Evolutionary conservation across 371 early-diverging fungal genomes (phyloP).

Genomic region (Chytridiales sp.): DNA sequence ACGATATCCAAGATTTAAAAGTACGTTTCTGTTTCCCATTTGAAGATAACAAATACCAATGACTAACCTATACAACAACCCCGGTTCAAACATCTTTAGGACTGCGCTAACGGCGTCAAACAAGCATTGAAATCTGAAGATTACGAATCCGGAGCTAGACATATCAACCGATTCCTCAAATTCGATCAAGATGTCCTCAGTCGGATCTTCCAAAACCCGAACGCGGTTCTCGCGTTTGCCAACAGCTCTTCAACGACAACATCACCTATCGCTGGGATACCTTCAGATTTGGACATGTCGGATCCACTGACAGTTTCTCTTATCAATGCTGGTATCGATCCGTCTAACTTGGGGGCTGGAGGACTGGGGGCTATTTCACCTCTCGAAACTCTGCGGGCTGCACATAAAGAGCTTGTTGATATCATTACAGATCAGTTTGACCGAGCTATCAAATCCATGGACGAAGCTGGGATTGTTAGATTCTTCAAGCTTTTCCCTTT

Average conservation of each 20-base stretch:
- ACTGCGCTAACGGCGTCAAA: constrained; percentile 70
- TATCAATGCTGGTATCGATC: not conserved
- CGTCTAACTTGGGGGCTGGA: not conserved
- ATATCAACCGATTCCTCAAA: constrained; percentile 63
- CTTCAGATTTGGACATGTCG: not conserved
- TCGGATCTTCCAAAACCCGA: not conserved
- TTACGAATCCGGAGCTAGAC: constrained; percentile 71
- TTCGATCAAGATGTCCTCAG: constrained; percentile 63
- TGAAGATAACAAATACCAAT: not conserved
- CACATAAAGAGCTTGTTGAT: constrained; percentile 61
- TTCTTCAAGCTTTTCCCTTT: constrained; percentile 88
- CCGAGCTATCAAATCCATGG: constrained; percentile 63
- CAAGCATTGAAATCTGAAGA: constrained; percentile 69
- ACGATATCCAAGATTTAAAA: constrained; percentile 75
- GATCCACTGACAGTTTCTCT: not conserved
- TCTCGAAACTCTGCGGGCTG: constrained; percentile 58
- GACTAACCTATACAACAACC: not conserved
- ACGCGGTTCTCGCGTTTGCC: not conserved
- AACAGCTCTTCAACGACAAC: not conserved
- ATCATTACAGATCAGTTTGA: constrained; percentile 79
- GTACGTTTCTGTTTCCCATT: no score
- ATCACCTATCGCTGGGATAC: no score
- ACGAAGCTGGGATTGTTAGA: constrained; percentile 74
- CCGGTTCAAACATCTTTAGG: constrained; percentile 20
- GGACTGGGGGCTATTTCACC: constrained; percentile 38